These are phyloP conservation scores for Crotalaria pallida DNA, from an alignment of 306 rosid species.

Conservation along the genomic window DNA sequence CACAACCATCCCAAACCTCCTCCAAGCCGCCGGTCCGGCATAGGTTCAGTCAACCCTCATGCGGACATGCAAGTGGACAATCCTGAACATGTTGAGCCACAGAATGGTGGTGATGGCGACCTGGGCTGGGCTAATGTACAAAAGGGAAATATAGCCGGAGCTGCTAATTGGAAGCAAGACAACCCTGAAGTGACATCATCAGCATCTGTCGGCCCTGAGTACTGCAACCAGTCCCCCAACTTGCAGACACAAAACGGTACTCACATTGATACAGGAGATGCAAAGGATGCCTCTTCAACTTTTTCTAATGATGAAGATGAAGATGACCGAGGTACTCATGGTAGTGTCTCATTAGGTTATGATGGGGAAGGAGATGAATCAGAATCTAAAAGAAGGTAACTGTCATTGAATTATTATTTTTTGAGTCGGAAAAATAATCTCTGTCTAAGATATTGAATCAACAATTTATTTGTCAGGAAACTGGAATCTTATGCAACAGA, in stretches of 20 bases:
- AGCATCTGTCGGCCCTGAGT: conserved; percentile 55
- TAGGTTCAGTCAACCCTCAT: conserved; percentile 50
- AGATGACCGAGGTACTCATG: conserved; percentile 85
- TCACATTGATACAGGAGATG: conserved; percentile 62
- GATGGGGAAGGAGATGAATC: conserved; percentile 94
- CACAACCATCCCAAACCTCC: conserved; percentile 87
- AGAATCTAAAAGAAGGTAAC: conserved; percentile 86
- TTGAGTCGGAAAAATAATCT: conserved; percentile 9
- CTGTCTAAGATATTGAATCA: conserved; percentile 17
- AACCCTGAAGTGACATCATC: conserved; percentile 82
- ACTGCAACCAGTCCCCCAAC: conserved; percentile 53
- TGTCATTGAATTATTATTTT: conserved; percentile 16
- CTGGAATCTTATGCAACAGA: conserved; percentile 79
- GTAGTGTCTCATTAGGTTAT: conserved; percentile 73
- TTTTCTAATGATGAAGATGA: conserved; percentile 91
- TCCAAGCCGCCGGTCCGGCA: conserved; percentile 62
- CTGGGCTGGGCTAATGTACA: conserved; percentile 48
- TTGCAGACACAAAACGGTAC: conserved; percentile 64
- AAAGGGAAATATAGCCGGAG: conserved; percentile 44
- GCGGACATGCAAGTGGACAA: conserved; percentile 61
- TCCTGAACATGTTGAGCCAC: conserved; percentile 57
- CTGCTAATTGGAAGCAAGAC: conserved; percentile 63
- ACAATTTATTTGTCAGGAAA: conserved; percentile 53
- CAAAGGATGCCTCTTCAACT: conserved; percentile 78
- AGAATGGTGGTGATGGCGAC: conserved; percentile 47